Evolutionary conservation across 495 filamentous ascomycete species (phyloP).

Genomic region (Clavariopsis aquatica): DNA sequence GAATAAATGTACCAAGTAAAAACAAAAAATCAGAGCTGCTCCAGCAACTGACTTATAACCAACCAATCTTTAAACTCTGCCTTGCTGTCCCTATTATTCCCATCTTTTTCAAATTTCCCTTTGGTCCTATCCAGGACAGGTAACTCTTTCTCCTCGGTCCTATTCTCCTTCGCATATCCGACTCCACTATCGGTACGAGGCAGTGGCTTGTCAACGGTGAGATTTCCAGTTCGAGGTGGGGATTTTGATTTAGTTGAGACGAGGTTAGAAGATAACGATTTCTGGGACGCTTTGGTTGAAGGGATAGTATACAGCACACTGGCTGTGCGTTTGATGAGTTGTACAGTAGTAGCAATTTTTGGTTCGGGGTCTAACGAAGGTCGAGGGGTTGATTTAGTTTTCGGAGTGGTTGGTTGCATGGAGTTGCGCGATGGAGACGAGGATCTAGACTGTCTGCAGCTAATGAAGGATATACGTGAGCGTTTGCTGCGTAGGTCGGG

Average conservation of each 20-base stretch:
- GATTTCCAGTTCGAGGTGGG: not conserved
- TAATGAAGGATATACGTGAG: not conserved
- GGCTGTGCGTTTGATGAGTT: not conserved
- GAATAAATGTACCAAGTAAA: not conserved
- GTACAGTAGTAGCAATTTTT: not conserved
- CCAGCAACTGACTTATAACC: constrained; percentile 6
- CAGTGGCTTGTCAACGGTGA: not conserved
- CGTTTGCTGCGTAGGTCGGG: not conserved
- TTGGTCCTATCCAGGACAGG: constrained; percentile 1
- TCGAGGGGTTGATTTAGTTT: not conserved
- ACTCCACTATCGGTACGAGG: constrained; percentile 14
- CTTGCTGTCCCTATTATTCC: not conserved
- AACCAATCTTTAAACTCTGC: constrained; percentile 11
- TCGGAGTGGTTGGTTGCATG: not conserved
- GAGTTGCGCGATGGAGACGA: not conserved
- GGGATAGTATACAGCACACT: not conserved
- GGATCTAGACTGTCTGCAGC: not conserved
- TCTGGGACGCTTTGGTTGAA: not conserved
- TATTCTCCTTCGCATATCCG: not conserved
- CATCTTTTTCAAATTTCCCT: not conserved
- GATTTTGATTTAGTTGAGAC: not conserved
- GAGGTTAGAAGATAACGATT: too few species aligned
- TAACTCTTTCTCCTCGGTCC: not conserved
- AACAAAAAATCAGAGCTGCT: constrained; percentile 2
- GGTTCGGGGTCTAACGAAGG: not conserved